Conservation (phyloP, 1,139 yeast genomes). For the Taphrina populina region DNA sequence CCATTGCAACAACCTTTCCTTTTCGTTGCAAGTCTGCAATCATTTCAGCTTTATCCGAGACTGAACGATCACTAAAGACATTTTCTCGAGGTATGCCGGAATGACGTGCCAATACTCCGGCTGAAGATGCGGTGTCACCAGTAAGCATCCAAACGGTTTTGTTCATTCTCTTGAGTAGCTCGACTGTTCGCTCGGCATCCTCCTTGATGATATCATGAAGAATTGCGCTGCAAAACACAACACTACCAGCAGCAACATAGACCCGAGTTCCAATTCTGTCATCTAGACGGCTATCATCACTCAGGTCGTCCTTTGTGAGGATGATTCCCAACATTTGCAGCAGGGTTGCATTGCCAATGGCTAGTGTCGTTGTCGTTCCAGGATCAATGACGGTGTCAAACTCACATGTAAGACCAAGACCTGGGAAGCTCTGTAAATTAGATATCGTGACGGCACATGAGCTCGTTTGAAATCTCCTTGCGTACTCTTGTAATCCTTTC, state of each 20-base stretch:
- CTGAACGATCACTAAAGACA: conserved; percentile 72
- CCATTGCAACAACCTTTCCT: conserved; percentile 56
- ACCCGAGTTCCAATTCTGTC: conserved; percentile 3
- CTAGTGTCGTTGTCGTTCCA: no score
- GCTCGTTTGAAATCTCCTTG: no score
- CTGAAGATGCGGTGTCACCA: conserved; percentile 70
- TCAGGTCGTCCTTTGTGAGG: neutral
- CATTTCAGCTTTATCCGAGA: conserved; percentile 66
- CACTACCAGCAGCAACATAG: conserved; percentile 40
- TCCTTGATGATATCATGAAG: conserved; percentile 65
- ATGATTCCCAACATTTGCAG: neutral
- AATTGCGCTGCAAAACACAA: conserved; percentile 52
- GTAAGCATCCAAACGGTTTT: conserved; percentile 69
- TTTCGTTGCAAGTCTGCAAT: conserved; percentile 54
- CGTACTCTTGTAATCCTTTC: no score
- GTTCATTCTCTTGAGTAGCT: conserved; percentile 49
- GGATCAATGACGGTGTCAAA: no score
- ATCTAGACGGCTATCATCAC: no score
- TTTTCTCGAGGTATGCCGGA: conserved; percentile 56
- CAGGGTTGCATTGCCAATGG: no score
- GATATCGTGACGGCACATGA: no score
- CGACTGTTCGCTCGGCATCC: conserved; percentile 59
- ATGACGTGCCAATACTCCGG: conserved; percentile 64
- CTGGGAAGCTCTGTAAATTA: no score
- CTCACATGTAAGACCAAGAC: no score